A percentile compares a stretch with the other conserved stretches of the same genome.
Evolutionary conservation across 495 filamentous ascomycete species (phyloP).

Genomic region (Bacidia gigantensis): DNA sequence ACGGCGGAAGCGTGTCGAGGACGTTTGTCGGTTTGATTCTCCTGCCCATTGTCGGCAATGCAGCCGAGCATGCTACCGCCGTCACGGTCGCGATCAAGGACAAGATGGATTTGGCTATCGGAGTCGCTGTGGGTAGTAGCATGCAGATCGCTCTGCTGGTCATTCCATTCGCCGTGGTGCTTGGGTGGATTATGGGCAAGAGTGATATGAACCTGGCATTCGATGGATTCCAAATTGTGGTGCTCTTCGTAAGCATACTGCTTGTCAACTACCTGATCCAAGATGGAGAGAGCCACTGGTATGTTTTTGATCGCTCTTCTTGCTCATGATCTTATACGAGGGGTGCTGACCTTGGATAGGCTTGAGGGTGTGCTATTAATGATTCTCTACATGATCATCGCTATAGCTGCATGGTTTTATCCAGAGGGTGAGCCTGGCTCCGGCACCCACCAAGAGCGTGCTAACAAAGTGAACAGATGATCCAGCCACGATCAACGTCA

Average conservation of each 20-base stretch:
- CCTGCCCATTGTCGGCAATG: constrained; percentile 81
- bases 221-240: constrained; percentile 67
- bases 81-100: constrained; percentile 79
- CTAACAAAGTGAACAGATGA: no score
- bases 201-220: constrained; percentile 61
- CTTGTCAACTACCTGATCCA: constrained; percentile 75
- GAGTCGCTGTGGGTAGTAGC: constrained; percentile 68
- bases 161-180: constrained; percentile 61
- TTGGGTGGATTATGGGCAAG: constrained; percentile 68
- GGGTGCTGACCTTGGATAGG: constrained; percentile 33
- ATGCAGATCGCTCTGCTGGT: constrained; percentile 81
- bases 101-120: constrained; percentile 82
- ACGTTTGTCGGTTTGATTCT: constrained; percentile 79
- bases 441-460: no score
- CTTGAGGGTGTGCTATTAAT: constrained; percentile 65
- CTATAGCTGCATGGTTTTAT: constrained; percentile 37
- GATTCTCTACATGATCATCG: constrained; percentile 63
- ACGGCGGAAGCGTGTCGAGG: constrained; percentile 39
- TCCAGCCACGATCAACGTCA: no score
- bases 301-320: constrained; percentile 5
- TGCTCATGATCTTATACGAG: background rate
- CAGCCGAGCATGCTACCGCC: constrained; percentile 76
- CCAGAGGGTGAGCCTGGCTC: constrained; percentile 2
- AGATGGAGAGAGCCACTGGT: constrained; percentile 44
- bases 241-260: constrained; percentile 65